phyloP scores from a whole-genome alignment of 192 early-diverging fungal species.

The Rhizophlyctis rosea region DNA sequence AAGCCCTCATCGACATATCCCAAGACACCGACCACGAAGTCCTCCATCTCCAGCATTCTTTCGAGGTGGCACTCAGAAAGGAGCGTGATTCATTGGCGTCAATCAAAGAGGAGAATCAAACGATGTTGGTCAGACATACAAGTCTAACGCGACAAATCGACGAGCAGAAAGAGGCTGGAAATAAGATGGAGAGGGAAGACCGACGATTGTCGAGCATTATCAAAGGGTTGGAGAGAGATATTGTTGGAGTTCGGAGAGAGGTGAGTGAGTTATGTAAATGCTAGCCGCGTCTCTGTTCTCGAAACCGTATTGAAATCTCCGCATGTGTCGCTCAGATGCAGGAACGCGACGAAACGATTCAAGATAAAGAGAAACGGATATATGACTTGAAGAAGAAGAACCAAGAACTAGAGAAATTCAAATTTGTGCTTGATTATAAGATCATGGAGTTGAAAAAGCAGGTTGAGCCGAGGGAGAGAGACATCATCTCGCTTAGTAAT shows the following conservation, averaged over 20 bases:
- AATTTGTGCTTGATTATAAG: slow-evolving; percentile 61
- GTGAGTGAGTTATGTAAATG: slow-evolving; percentile 22
- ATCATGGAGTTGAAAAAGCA: slow-evolving; percentile 57
- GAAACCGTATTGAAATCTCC: neutral
- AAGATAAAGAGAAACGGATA: slow-evolving; percentile 59
- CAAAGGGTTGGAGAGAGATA: slow-evolving; percentile 50
- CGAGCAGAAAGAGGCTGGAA: slow-evolving; percentile 49
- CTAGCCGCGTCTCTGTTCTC: neutral
- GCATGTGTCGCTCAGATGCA: slow-evolving; percentile 35
- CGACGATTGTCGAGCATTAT: slow-evolving; percentile 43
- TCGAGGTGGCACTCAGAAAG: slow-evolving; percentile 43
- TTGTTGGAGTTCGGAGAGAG: slow-evolving; percentile 46
- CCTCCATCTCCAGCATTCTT: slow-evolving; percentile 40
- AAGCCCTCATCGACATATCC: slow-evolving; percentile 38
- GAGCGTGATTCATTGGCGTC: slow-evolving; percentile 37
- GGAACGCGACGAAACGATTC: slow-evolving; percentile 58
- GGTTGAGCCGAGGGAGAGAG: slow-evolving; percentile 52
- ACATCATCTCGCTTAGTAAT: slow-evolving; percentile 40
- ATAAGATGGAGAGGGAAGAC: slow-evolving; percentile 41
- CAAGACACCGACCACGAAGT: slow-evolving; percentile 42
- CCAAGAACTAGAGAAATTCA: slow-evolving; percentile 62
- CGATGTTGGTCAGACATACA: slow-evolving; percentile 42
- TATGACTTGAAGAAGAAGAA: slow-evolving; percentile 60
- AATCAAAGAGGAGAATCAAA: slow-evolving; percentile 44
- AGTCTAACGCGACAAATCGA: slow-evolving; percentile 43